Evolutionary conservation across 352 stramenopile genomes (phyloP).

Genomic region (Globisporangium okanoganense): DNA sequence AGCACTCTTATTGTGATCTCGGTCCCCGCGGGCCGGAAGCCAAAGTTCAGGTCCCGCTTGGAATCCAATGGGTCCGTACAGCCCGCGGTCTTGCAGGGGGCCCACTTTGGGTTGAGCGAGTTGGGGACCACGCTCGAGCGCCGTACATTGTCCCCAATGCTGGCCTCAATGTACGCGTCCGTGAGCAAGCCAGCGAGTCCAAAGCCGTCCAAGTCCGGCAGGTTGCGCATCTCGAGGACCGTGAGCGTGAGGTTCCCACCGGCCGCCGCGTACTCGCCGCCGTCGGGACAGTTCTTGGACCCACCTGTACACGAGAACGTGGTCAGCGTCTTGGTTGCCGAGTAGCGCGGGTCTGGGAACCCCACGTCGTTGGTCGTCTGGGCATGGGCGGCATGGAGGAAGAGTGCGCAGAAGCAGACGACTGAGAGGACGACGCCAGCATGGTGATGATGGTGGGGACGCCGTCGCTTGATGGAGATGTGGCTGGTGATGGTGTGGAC

Average conservation of each 20-base stretch:
- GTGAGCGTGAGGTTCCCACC: conserved; percentile 88
- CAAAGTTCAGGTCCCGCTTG: conserved; percentile 76
- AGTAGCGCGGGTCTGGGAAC: conserved; percentile 66
- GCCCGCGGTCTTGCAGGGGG: conserved; percentile 35
- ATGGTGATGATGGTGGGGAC: not conserved
- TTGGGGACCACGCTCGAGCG: conserved; percentile 37
- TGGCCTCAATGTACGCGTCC: conserved; percentile 74
- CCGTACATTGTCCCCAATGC: conserved; percentile 68
- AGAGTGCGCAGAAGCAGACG: not conserved
- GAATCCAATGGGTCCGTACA: conserved; percentile 47
- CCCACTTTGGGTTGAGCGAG: conserved; percentile 68
- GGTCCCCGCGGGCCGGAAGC: conserved; percentile 77
- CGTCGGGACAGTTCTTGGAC: conserved; percentile 58
- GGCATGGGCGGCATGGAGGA: not conserved
- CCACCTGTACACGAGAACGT: conserved; percentile 75
- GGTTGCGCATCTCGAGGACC: conserved; percentile 79
- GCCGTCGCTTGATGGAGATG: not conserved
- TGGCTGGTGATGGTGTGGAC: not conserved
- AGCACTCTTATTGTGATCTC: conserved; percentile 63
- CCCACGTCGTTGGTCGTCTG: conserved; percentile 62
- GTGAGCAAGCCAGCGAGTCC: conserved; percentile 56
- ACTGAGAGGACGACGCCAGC: not conserved
- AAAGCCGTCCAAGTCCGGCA: conserved; percentile 82
- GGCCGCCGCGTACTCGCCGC: conserved; percentile 60
- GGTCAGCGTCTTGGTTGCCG: conserved; percentile 35